Percentiles rank a stretch among this genome's conserved stretches.
Evolutionary conservation across 202 grass and related monocot genomes (phyloP).

Genomic region (Panicum virgatum): DNA sequence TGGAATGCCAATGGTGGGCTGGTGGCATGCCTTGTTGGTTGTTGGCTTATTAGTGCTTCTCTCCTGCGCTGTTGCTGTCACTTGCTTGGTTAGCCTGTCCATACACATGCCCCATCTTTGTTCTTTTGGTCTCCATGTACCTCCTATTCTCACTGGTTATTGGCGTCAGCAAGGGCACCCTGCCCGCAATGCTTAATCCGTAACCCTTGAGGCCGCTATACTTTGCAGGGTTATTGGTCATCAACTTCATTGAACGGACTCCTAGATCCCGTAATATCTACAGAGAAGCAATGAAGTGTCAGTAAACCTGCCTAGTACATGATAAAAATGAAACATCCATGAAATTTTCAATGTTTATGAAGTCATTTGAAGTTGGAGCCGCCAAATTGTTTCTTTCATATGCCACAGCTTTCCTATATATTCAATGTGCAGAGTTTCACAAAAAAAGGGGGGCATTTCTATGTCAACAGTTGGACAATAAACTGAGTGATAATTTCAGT

Average conservation of each 20-base stretch:
- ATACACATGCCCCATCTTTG: constrained; percentile 85
- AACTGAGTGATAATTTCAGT: constrained; percentile 19
- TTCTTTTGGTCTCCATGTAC: constrained; percentile 83
- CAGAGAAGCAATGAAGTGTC: constrained; percentile 14
- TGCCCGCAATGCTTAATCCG: constrained; percentile 67
- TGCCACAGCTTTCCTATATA: background rate
- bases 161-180: constrained; percentile 77
- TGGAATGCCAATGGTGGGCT: background rate
- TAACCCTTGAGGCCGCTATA: constrained; percentile 80
- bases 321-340: background rate
- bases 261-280: constrained; percentile 81
- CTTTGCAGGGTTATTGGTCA: constrained; percentile 92
- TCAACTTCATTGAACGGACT: constrained; percentile 76
- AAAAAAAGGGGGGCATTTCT: background rate
- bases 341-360: background rate
- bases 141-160: constrained; percentile 72
- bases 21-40: background rate
- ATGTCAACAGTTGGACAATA: background rate
- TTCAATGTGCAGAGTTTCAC: background rate
- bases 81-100: constrained; percentile 36
- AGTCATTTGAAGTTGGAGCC: constrained; percentile 5
- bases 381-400: background rate
- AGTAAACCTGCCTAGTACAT: background rate
- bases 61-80: background rate
- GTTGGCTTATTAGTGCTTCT: constrained; percentile 42